phyloP scores from a whole-genome alignment of 1,284 basidiomycete genomes.

The Boletellus deceptivus region DNA sequence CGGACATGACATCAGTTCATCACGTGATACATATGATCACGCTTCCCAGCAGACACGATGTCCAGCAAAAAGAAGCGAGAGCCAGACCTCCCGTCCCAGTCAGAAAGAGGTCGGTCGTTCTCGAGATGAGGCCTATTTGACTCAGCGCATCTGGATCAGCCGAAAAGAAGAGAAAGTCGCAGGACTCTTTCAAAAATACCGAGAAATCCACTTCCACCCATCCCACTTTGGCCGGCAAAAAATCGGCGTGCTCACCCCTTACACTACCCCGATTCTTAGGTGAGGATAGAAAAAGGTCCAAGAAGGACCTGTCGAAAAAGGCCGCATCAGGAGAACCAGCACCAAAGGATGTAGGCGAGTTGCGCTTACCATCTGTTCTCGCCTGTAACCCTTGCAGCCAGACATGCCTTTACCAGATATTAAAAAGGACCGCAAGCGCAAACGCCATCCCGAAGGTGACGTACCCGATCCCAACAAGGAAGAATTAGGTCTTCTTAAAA shows the following conservation, averaged over 20 bases:
- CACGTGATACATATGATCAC: neutral
- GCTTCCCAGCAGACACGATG: neutral
- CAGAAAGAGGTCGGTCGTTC: constrained; percentile 15
- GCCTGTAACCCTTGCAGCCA: neutral
- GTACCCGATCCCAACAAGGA: neutral
- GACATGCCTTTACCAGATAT: constrained; percentile 4
- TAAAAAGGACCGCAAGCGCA: constrained; percentile 34
- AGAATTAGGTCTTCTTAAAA: constrained; percentile 20
- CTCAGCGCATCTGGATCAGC: constrained; percentile 14
- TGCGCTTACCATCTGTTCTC: neutral
- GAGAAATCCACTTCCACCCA: neutral
- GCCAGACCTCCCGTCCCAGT: neutral
- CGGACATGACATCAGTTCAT: neutral
- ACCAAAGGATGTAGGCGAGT: constrained; percentile 9
- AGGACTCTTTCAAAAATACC: neutral
- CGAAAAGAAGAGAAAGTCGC: constrained; percentile 15
- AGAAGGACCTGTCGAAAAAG: constrained; percentile 8
- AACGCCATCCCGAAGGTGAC: constrained; percentile 17
- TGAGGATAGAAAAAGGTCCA: constrained; percentile 1
- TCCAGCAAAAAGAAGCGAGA: neutral
- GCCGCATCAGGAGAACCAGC: neutral
- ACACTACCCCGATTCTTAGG: neutral
- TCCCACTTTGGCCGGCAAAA: too few species aligned
- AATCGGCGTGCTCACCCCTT: too few species aligned
- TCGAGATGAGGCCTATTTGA: neutral